phyloP scores from a whole-genome alignment of 805 yeast species.

The Saccharomycopsis synnaedendra region DNA sequence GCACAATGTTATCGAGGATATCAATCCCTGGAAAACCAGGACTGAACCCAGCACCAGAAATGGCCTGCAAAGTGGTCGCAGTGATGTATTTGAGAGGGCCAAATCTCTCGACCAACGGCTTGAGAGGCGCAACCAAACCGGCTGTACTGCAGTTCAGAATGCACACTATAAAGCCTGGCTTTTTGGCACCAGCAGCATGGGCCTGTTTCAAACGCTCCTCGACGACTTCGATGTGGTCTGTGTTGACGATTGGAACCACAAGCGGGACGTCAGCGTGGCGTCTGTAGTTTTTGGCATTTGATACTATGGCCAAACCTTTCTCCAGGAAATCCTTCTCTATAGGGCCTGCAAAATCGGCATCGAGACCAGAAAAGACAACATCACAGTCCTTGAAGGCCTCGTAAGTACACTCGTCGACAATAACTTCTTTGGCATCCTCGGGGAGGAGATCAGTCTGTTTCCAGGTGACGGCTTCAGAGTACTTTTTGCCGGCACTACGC shows the following conservation, averaged over 20 bases:
- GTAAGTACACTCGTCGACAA: conserved; percentile 69
- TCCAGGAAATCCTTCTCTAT: conserved; percentile 79
- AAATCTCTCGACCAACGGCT: conserved; percentile 80
- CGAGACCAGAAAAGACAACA: conserved; percentile 89
- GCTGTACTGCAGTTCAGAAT: conserved; percentile 98
- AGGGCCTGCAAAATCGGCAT: conserved; percentile 85
- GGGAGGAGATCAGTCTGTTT: conserved; percentile 85
- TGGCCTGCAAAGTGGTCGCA: conserved; percentile 91
- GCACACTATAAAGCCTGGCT: conserved; percentile 81
- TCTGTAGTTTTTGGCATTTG: conserved; percentile 95
- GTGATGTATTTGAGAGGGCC: conserved; percentile 86
- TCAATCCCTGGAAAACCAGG: conserved; percentile 97
- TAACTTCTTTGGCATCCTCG: conserved; percentile 42
- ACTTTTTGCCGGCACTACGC: conserved; percentile 86
- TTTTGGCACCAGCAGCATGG: conserved; percentile 39
- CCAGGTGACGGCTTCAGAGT: conserved; percentile 84
- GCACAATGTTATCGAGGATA: conserved; percentile 86
- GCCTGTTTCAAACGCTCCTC: conserved; percentile 47
- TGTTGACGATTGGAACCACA: conserved; percentile 89
- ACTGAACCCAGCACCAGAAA: conserved; percentile 96
- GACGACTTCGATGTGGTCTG: conserved; percentile 75
- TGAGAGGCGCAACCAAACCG: conserved; percentile 91
- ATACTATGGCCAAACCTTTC: conserved; percentile 73
- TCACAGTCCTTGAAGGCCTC: conserved; percentile 81
- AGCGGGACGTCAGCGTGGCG: conserved; percentile 80